Evolutionary conservation across 371 early-diverging fungal species (phyloP).

Genomic region (Saksenaea oblongispora): DNA sequence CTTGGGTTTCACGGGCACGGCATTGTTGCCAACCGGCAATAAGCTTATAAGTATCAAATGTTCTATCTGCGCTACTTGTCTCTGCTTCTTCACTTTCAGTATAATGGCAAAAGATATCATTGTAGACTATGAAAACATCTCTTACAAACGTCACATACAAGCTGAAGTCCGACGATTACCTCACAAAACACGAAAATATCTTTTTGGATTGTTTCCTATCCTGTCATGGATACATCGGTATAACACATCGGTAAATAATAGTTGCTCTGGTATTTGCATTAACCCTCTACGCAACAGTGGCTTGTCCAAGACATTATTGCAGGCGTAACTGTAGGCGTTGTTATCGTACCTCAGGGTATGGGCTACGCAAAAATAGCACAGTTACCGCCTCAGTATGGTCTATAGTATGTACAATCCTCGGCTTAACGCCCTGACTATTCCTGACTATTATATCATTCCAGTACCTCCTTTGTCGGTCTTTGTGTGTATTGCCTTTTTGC

Average conservation of each 20-base stretch:
- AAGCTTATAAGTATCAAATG: not conserved
- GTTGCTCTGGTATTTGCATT: too few relatives aligned
- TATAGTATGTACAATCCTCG: conserved; percentile 46
- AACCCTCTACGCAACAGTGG: conserved; percentile 50
- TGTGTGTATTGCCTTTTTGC: conserved; percentile 80
- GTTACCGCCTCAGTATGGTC: conserved; percentile 80
- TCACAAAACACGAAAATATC: conserved; percentile 24
- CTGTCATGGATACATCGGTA: conserved; percentile 69
- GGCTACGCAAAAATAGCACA: conserved; percentile 84
- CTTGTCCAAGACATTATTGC: conserved; percentile 81
- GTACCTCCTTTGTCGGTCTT: conserved; percentile 69
- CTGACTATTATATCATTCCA: conserved; percentile 10
- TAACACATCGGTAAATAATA: conserved; percentile 35
- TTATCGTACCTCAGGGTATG: conserved; percentile 88
- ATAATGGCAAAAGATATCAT: conserved; percentile 20
- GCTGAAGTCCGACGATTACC: conserved; percentile 26
- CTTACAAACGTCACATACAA: conserved; percentile 18
- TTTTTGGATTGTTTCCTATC: conserved; percentile 61
- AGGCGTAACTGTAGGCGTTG: conserved; percentile 83
- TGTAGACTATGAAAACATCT: conserved; percentile 36
- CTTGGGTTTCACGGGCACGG: not conserved
- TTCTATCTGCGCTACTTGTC: not conserved
- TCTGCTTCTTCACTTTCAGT: not conserved
- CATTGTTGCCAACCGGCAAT: not conserved
- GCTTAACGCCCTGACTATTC: not conserved